phyloP scores from a whole-genome alignment of 768 basidiomycete genomes.

The Dentipellis sp. region DNA sequence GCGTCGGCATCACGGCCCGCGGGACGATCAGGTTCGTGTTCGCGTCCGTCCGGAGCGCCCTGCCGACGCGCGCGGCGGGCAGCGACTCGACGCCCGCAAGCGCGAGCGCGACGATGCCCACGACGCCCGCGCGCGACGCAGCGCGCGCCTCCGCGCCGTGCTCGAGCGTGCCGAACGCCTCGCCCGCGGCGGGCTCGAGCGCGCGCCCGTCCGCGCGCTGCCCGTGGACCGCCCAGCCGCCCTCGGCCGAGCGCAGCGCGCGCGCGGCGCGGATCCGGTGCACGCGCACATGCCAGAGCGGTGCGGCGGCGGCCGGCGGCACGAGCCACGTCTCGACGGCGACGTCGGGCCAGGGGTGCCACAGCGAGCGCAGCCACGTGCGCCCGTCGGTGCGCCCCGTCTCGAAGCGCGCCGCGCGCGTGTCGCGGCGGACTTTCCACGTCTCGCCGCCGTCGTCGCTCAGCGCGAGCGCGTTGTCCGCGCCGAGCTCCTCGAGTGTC shows the following conservation, averaged over 20 bases:
- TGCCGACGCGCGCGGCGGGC: slow-evolving; percentile 15
- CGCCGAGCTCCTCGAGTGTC: slow-evolving; percentile 63
- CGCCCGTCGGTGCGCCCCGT: slow-evolving; percentile 19
- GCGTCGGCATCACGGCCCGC: slow-evolving; percentile 58
- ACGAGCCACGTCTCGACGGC: slow-evolving; percentile 69
- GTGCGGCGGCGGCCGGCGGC: slow-evolving; percentile 46
- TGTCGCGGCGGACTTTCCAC: slow-evolving; percentile 61
- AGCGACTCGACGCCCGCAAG: slow-evolving; percentile 17
- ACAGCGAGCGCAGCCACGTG: slow-evolving; percentile 54
- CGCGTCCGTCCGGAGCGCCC: slow-evolving; percentile 56
- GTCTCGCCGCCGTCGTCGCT: slow-evolving; percentile 63
- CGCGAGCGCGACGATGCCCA: slow-evolving; percentile 47
- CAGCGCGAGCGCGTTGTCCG: slow-evolving; percentile 62
- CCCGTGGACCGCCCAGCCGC: slow-evolving; percentile 63
- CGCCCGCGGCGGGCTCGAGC: slow-evolving; percentile 34
- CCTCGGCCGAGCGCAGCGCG: slow-evolving; percentile 52
- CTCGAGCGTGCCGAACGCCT: slow-evolving; percentile 40
- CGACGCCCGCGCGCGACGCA: slow-evolving; percentile 49
- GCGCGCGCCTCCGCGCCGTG: slow-evolving; percentile 40
- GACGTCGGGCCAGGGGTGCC: slow-evolving; percentile 70
- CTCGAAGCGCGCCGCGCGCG: slow-evolving; percentile 51
- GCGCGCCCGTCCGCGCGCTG: slow-evolving; percentile 54
- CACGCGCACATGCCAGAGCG: slow-evolving; percentile 62
- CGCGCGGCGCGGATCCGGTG: slow-evolving; percentile 51
- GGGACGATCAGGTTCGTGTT: slow-evolving; percentile 65